Evolutionary conservation across 257 asterid genomes (phyloP).

Genomic region (Gentiana straminea): DNA sequence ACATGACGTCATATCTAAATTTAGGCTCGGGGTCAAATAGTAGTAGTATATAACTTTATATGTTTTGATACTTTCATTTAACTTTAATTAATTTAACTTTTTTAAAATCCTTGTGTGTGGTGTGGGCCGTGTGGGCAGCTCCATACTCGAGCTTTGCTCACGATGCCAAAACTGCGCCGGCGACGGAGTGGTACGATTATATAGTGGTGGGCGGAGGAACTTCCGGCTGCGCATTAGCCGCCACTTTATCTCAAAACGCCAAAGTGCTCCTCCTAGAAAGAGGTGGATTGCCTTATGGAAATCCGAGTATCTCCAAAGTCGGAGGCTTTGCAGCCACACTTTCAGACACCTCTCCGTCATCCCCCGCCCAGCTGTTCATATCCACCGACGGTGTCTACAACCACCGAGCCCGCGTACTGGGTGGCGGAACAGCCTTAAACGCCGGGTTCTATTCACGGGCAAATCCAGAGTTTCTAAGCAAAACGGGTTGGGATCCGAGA

Average conservation of each 20-base stretch:
- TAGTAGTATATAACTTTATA: too few species aligned
- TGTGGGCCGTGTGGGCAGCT: background rate
- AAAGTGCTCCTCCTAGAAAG: constrained; percentile 49
- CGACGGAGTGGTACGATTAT: constrained; percentile 27
- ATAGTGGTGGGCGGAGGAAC: constrained; percentile 66
- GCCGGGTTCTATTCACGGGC: constrained; percentile 8
- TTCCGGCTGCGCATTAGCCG: constrained; percentile 63
- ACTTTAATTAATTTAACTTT: too few species aligned
- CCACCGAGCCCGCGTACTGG: constrained; percentile 4
- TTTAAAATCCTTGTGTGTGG: too few species aligned
- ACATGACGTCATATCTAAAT: too few species aligned
- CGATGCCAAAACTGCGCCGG: background rate
- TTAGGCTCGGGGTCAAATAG: too few species aligned
- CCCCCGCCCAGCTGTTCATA: constrained; percentile 41
- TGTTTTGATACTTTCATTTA: too few species aligned
- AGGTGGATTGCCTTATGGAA: constrained; percentile 52
- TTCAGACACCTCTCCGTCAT: constrained; percentile 29
- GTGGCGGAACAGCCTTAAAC: constrained; percentile 1
- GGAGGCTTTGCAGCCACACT: constrained; percentile 32
- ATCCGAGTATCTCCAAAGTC: constrained; percentile 34
- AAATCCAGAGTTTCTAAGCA: background rate
- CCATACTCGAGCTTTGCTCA: background rate
- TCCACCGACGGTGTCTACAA: constrained; percentile 29
- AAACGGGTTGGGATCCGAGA: background rate
- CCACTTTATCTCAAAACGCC: constrained; percentile 42